phyloP scores from a whole-genome alignment of 805 yeast species.

The Wickerhamiella vanderwaltii region DNA sequence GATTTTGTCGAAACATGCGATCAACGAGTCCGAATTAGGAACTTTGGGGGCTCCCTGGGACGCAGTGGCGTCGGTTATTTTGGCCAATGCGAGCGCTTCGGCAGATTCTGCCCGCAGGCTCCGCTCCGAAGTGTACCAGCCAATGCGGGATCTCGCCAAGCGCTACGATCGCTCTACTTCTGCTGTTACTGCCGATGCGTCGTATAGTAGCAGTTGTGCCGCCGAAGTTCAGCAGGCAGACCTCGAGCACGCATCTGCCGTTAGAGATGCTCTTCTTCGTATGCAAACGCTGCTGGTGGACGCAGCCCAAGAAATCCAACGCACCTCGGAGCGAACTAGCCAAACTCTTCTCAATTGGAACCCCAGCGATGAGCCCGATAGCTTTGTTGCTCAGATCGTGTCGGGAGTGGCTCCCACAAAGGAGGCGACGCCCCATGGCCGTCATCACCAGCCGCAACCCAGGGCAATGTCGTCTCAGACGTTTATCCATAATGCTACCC shows the following conservation, averaged over 20 bases:
- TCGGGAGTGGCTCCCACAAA: constrained; percentile 20
- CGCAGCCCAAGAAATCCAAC: constrained; percentile 34
- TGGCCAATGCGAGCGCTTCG: constrained; percentile 25
- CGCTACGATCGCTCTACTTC: constrained; percentile 19
- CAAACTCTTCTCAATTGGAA: constrained; percentile 53
- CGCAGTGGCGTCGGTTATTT: constrained; percentile 20
- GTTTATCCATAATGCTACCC: constrained; percentile 9
- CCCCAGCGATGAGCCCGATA: constrained; percentile 46
- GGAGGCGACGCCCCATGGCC: neutral
- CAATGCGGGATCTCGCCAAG: constrained; percentile 35
- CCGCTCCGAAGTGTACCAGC: constrained; percentile 29
- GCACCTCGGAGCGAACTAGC: constrained; percentile 49
- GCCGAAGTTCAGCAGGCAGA: constrained; percentile 36
- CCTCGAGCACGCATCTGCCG: constrained; percentile 40
- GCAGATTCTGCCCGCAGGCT: constrained; percentile 28
- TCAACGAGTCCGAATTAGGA: constrained; percentile 19
- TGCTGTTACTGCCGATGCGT: constrained; percentile 3
- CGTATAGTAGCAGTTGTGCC: constrained; percentile 31
- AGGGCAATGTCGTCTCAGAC: constrained; percentile 5
- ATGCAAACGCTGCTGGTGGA: constrained; percentile 52
- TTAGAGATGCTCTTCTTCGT: constrained; percentile 55
- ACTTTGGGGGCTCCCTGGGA: constrained; percentile 26
- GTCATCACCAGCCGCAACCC: neutral
- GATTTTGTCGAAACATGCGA: constrained; percentile 15
- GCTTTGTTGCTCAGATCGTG: constrained; percentile 36